phyloP scores from a whole-genome alignment of 345 rosid genomes.

The Cardamine occulta region DNA sequence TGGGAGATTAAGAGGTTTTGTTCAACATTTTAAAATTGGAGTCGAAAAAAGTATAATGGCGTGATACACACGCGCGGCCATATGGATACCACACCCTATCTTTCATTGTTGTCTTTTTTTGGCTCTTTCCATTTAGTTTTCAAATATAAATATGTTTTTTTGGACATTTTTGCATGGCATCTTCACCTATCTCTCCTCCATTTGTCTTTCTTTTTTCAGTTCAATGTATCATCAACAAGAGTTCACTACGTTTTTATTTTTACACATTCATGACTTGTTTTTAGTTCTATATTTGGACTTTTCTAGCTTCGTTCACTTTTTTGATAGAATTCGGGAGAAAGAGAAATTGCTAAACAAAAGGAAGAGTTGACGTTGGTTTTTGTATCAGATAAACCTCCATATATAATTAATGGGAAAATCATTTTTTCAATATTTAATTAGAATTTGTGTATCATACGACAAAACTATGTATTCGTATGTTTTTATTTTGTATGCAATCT shows the following conservation, averaged over 20 bases:
- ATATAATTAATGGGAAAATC: not conserved
- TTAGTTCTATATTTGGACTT: conserved; percentile 18
- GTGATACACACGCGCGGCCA: conserved; percentile 32
- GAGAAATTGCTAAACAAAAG: conserved; percentile 30
- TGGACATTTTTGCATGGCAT: conserved; percentile 47
- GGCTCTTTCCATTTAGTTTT: conserved; percentile 6
- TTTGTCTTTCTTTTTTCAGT: conserved; percentile 40
- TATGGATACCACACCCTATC: conserved; percentile 11
- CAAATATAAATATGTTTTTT: not conserved
- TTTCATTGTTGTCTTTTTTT: conserved; percentile 7
- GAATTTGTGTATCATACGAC: conserved; percentile 16
- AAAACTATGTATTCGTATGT: not conserved
- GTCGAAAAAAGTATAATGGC: not conserved
- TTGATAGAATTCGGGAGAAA: conserved; percentile 37
- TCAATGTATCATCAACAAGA: conserved; percentile 38
- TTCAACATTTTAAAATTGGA: not conserved
- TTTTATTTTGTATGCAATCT: not conserved
- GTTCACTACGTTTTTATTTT: conserved; percentile 5
- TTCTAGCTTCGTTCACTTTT: conserved; percentile 22
- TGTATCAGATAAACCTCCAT: conserved; percentile 35
- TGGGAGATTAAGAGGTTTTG: conserved; percentile 10
- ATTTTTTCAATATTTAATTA: not conserved
- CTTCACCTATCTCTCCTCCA: conserved; percentile 46
- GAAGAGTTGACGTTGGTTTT: conserved; percentile 33
- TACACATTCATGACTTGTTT: conserved; percentile 30